Base-by-base conservation (phyloP, 805 yeast species). In the Myxozyma neotropica region DNA sequence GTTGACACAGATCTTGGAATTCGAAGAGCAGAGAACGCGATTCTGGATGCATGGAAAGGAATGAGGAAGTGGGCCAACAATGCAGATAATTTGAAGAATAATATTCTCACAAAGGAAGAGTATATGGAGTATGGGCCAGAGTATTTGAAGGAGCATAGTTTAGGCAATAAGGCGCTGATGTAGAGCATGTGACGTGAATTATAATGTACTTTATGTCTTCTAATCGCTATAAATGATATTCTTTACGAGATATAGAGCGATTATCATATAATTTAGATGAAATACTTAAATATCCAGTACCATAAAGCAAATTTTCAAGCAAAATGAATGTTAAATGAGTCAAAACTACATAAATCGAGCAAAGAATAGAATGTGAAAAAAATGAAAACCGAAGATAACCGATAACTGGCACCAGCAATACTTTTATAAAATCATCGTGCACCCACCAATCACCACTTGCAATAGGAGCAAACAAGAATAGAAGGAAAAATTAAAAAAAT, bases 71-170 rank as follows among this genome's bases (percentile, higher is more conserved):
- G 96, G 88, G 77, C 92, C 4, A 67, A 68, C 2, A 77, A 80
- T 23, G 78, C 74, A 0, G 83, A 78, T 17, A 78, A 80, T 39
- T 24, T 44, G 19, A 67, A 76, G 27, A 66, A 74, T 1, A 23
- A 42, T 27, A 75, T 79, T 59, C 77, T 93, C 24, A 80, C 94
- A 0, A 82, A 80, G 65, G 74, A 79, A 56, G 96, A 92, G 63
- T 94, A 90, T 70, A 87, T 86, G 46, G 99, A 94, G 72, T 83
- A 81, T 78, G 99, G 99, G 0, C 78, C 89, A 0, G 97, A 89
- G 56, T 93, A 91, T 71, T 83, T 92, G 49, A 89, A 87, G 69
- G 96, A 90, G 70, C 96, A 93, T 72, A 83, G 83, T 10, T 73
- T 88, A 66, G 96, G 97, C 1, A 88, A 89, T 71, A 58, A 46